phyloP scores from a whole-genome alignment of 805 yeast species.

The Cyberlindnera japonica region DNA sequence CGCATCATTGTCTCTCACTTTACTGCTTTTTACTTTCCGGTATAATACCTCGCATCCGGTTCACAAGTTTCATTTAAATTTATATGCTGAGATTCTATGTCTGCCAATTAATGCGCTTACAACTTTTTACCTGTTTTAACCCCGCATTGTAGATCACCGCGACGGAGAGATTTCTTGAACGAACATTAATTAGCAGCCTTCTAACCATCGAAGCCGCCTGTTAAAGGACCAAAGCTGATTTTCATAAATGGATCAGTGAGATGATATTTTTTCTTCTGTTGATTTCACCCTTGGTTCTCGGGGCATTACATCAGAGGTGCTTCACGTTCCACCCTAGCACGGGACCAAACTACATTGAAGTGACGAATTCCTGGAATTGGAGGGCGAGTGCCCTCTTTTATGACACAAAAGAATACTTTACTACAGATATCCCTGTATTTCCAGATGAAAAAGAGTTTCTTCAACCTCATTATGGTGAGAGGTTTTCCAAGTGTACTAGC shows the following conservation, averaged over 20 bases:
- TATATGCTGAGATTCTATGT: too few relatives aligned
- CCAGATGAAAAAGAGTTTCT: conserved; percentile 1
- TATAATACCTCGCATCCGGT: too few relatives aligned
- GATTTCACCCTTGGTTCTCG: background rate
- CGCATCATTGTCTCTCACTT: background rate
- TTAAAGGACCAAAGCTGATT: too few relatives aligned
- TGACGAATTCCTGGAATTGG: conserved; percentile 7
- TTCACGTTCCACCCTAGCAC: background rate
- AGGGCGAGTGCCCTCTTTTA: conserved; percentile 6
- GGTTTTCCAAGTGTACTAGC: conserved; percentile 5
- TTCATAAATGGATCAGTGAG: too few relatives aligned
- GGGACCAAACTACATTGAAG: background rate
- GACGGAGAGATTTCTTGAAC: too few relatives aligned
- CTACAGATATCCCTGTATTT: conserved; percentile 7
- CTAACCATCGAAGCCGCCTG: too few relatives aligned
- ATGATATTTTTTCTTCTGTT: background rate
- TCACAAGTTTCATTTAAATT: too few relatives aligned
- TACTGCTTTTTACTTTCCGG: background rate
- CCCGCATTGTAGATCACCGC: too few relatives aligned
- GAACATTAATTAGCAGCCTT: too few relatives aligned
- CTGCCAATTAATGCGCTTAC: too few relatives aligned
- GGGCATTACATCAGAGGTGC: background rate
- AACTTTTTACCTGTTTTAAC: too few relatives aligned
- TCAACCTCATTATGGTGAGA: conserved; percentile 2
- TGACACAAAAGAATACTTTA: background rate